A percentile compares a stretch with the other conserved stretches of the same genome.
phyloP scores from a whole-genome alignment of 768 basidiomycete species.

The Pleurotus eryngii region DNA sequence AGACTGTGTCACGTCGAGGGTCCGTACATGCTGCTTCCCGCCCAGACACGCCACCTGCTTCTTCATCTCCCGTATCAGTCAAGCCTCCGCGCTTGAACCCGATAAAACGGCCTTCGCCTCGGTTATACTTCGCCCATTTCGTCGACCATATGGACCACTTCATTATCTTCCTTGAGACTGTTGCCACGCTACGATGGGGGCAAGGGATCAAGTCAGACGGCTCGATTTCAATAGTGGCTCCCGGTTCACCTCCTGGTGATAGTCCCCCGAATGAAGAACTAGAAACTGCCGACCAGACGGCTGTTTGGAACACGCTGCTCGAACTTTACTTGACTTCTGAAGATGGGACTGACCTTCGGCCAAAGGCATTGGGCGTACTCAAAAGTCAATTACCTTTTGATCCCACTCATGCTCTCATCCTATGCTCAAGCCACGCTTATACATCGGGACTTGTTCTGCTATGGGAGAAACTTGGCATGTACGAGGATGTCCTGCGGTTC shows the following conservation, averaged over 20 bases:
- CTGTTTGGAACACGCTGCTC: constrained; percentile 93
- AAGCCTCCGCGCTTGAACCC: constrained; percentile 25
- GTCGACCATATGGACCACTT: constrained; percentile 86
- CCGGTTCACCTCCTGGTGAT: constrained; percentile 12
- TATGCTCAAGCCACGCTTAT: constrained; percentile 84
- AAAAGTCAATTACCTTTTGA: constrained; percentile 75
- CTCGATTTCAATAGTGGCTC: constrained; percentile 13
- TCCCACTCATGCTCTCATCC: constrained; percentile 86
- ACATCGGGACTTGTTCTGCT: constrained; percentile 83
- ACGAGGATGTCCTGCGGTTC: constrained; percentile 90
- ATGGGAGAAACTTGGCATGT: constrained; percentile 95
- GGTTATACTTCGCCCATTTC: constrained; percentile 91
- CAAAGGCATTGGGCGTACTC: constrained; percentile 76
- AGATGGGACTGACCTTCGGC: constrained; percentile 35
- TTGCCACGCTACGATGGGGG: constrained; percentile 77
- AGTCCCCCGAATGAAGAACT: constrained; percentile 40
- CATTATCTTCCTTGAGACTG: constrained; percentile 82
- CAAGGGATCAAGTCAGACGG: constrained; percentile 52
- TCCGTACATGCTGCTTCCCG: constrained; percentile 33
- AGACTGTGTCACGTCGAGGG: constrained; percentile 32
- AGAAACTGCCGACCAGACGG: constrained; percentile 68
- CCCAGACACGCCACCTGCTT: constrained; percentile 26
- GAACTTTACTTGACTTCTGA: constrained; percentile 80
- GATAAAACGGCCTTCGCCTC: constrained; percentile 68
- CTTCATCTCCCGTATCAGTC: constrained; percentile 16